Percentiles rank a stretch among this genome's conserved stretches.
These are phyloP conservation scores for Boletales sp. DNA, from an alignment of 768 basidiomycete genomes.

Conservation along the genomic window DNA sequence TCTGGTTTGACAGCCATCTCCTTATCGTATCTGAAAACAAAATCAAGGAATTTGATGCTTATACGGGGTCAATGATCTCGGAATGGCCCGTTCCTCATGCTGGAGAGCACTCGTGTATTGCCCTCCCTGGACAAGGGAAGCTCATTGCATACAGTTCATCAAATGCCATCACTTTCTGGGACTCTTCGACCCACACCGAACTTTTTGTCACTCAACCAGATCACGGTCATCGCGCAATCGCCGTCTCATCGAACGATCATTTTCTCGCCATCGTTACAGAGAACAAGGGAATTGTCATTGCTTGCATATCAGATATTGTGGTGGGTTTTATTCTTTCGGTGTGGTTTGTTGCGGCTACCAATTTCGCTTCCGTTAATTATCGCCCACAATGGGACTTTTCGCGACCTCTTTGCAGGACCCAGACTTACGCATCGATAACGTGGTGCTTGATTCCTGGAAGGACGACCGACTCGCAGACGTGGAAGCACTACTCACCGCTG, in stretches of 20 bases:
- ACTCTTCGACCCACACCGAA: background rate
- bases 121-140: background rate
- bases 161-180: background rate
- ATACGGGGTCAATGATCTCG: background rate
- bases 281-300: background rate
- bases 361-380: too few relatives aligned
- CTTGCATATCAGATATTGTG: background rate
- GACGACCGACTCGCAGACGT: background rate
- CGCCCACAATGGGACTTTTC: too few relatives aligned
- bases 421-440: background rate
- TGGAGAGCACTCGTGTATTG: background rate
- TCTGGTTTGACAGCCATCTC: constrained; percentile 3
- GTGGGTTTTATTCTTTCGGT: background rate
- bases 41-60: background rate
- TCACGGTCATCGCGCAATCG: background rate
- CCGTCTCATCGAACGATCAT: background rate
- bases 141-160: background rate
- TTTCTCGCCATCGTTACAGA: background rate
- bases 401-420: background rate
- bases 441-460: constrained; percentile 1
- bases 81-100: background rate
- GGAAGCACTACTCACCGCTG: background rate
- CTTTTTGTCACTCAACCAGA: background rate
- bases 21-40: background rate
- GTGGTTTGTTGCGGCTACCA: too few relatives aligned